Evolutionary conservation across 805 yeast genomes (phyloP), one percentile per base, ranked within the genome.

Genomic region (Peterozyma toletana): DNA sequence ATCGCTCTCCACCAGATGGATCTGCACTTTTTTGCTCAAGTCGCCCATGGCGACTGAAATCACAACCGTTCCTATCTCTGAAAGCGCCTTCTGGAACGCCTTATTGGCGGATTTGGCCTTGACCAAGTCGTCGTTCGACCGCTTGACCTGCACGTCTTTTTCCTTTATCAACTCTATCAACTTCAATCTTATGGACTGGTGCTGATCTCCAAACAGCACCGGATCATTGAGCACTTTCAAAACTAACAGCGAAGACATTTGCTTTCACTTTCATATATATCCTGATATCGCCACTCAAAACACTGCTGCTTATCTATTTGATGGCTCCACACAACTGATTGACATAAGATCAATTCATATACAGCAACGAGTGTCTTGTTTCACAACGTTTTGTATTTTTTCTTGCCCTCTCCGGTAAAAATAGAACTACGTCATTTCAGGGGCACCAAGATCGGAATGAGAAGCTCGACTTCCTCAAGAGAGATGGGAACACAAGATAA

Each of bases 41-140:
- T 87, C 95, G 41, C 96, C 96, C 75, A 80, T 83, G 15, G 95
- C 93, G 18, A 87, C 96, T 13, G 91, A 86, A 35, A 85, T 83
- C 16, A 87, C 90, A 16, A 87, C 95, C 33, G 86, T 83, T 27
- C 95, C 95, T 30, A 87, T 84, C 54, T 87, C 95, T 45, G 78
- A 73, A 31, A 85, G 64, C 3, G 90, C 89, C 55, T 76, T 75
- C 53, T 78, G 80, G 55, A 78, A 80, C 4, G 89, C 90, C 45
- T 77, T 72, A 60, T 85, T 84, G 39, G 88, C 86, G 27, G 48
- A 38, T 33, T 52, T 53, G 5, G 53, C 47, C 14, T 49, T 48
- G 9, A 45, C 38, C 13, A 54, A 40, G 16, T 48, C 52, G 31
- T 50, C 42, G 11, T 46, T 42, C 21, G 57, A 47, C 16, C 39